Base-by-base conservation (phyloP, 2,329 filamentous ascomycete species). In the Penicillium sp. region DNA sequence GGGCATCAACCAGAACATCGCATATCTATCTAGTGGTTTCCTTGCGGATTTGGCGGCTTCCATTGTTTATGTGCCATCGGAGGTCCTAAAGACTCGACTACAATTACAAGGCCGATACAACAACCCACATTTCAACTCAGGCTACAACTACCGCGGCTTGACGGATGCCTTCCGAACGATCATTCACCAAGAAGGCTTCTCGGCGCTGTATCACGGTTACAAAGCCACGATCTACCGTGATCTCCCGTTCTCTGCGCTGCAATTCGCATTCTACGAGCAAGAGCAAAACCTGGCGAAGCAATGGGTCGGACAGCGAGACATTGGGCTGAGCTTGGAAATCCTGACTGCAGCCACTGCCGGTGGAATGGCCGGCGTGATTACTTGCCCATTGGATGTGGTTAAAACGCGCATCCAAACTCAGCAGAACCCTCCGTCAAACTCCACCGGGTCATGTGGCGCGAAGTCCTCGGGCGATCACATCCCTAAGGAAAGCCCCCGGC, bases 201-300 rank as follows among this genome's bases (percentile, higher is more conserved):
- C 87, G 0, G 95, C 96, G 19, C 85, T 99, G 26, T 99, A 97
- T 77, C 90, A 96, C 70, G 95, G 95, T n/a, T 99, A 96, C 82
- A 95, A 95, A 76, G 95, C 95, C 12, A 99, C 95, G 0, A 87
- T 99, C 3, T 95, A 91, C 80, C 90, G 95, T 61, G 95, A 99
- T 72, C 84, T 99, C 24, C 95, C 95, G 1, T 99, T 97, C 75
- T 98, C 94, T 0, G 95, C 95, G 0, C 81, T 99, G 12, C 95
- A 99, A 74, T 98, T 99, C 78, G 94, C 96, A 72, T 97, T 99
- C 76, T 99, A 97, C 82, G 95, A 99, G 78, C 92, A 98, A 77
- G 93, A 93, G 75, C 91, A 93, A 72, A 87, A 84, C 50, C 86
- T 92, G 84, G 93, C 95, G 0, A 90, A 90, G 72, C 78, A 87